Conservation (phyloP, 257 asterid genomes). For the Solanum sparsipilum region DNA sequence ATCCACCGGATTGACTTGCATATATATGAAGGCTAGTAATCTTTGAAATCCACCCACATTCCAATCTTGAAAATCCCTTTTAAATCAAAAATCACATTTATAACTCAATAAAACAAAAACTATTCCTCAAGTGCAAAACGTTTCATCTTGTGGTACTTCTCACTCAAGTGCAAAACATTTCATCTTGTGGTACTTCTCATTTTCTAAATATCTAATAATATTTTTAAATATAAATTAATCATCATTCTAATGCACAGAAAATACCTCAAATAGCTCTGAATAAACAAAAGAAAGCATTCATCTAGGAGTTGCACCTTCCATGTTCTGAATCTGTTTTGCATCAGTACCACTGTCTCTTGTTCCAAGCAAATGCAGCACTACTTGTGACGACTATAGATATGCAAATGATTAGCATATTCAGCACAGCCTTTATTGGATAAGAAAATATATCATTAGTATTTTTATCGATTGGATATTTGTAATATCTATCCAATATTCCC, state of each 20-base stretch:
- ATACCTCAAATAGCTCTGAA: background rate
- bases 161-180: background rate
- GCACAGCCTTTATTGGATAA: conserved; percentile 12
- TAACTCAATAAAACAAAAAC: background rate
- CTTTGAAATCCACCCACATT: background rate
- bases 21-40: background rate
- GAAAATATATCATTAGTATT: conserved; percentile 40
- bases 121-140: background rate
- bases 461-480: conserved; percentile 56
- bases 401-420: conserved; percentile 44
- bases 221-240: background rate
- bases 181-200: background rate
- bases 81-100: background rate
- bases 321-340: conserved; percentile 35
- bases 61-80: background rate
- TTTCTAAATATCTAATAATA: background rate
- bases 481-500: conserved; percentile 35
- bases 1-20: background rate
- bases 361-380: conserved; percentile 37
- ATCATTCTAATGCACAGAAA: background rate
- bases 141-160: background rate
- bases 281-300: background rate
- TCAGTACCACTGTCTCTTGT: conserved; percentile 36
- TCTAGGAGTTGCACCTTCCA: conserved; percentile 50
- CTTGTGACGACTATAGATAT: conserved; percentile 26